Evolutionary conservation across 2,329 filamentous ascomycete species (phyloP).

Genomic region (Pyrenophora teres): DNA sequence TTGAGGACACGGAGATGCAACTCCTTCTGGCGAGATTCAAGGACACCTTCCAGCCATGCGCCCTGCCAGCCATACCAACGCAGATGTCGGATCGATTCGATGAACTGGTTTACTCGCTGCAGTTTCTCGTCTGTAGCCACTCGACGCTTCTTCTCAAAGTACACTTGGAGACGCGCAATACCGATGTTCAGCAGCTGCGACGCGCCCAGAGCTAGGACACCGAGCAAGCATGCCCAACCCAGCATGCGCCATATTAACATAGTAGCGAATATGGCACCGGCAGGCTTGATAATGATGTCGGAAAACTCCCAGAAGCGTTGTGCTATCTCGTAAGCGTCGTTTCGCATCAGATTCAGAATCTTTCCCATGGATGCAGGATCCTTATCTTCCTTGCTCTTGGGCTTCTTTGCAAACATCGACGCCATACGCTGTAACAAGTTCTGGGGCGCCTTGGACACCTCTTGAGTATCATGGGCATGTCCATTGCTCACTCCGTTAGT

Average conservation of each 20-base stretch:
- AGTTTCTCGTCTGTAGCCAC: constrained; percentile 76
- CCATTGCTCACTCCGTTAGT: constrained; percentile 20
- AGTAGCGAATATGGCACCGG: constrained; percentile 75
- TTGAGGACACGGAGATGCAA: constrained; percentile 68
- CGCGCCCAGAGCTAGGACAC: constrained; percentile 69
- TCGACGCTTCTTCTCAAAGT: constrained; percentile 72
- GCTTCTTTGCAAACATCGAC: constrained; percentile 24
- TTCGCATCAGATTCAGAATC: constrained; percentile 84
- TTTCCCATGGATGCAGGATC: constrained; percentile 82
- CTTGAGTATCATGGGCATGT: constrained; percentile 13
- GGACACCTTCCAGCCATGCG: constrained; percentile 71
- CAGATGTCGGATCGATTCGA: constrained; percentile 81
- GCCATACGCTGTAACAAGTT: constrained; percentile 15
- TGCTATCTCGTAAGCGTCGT: constrained; percentile 79
- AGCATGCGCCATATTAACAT: constrained; percentile 77
- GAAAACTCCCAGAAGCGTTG: constrained; percentile 89
- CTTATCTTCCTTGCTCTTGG: constrained; percentile 42
- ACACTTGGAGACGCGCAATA: constrained; percentile 68
- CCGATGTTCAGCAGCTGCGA: constrained; percentile 72
- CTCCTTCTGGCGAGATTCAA: constrained; percentile 70
- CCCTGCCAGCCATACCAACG: constrained; percentile 84
- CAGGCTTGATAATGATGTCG: constrained; percentile 73
- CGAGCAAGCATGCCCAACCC: constrained; percentile 77
- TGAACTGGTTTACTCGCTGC: constrained; percentile 81
- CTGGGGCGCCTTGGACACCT: constrained; percentile 4